Evolutionary conservation across 129 eudicot genomes (phyloP), one percentile per base, ranked within the genome.

Genomic region (Lonicera japonica): DNA sequence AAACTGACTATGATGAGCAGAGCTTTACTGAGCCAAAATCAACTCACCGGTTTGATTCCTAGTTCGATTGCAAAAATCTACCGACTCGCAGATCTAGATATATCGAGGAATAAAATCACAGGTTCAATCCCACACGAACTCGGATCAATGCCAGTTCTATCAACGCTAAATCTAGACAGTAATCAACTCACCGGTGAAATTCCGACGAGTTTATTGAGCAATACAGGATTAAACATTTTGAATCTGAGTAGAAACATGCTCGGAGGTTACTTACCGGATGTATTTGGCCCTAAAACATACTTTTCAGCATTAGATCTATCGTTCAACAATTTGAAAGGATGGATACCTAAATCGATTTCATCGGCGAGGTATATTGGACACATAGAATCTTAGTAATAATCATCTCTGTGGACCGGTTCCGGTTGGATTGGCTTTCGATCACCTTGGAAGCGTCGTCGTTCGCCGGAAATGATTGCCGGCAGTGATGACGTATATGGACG

Each of bases 1-100:
- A 83, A 81, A 24, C 64, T 90, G 16, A 60, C 82, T 15, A 90
- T 83, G 97, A 84, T 90, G 92, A 90, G 97, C 76, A 84, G 97
- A 58, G 92, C 89, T 29, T 51, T 90, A 18, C 75, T 86, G n/a
- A 81, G 73, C 70, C 61, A 74, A 12, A 90, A 90, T 72, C 75
- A 72, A 25, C 76, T 90, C 29, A 65, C 85, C 41, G 97, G 97
- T 0, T 51, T 85, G 1, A 83, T 90, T 39, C 97, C 97, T 11
- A 34, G 50, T 19, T 90, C 96, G 6, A 19, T 88, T 19, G 67
- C 88, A 22, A 62, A 51, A 2, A 86, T 86, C 1, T 51, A 71
- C 66, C 72, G 95, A 25, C 84, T 90, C 13, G 95, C 97, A 0
- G 97, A 90, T 62, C 45, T 90, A 55, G 97, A 90, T 74, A 60